Evolutionary conservation across 2,329 filamentous ascomycete genomes (phyloP).

Genomic region (Aspergillus transmontanensis): DNA sequence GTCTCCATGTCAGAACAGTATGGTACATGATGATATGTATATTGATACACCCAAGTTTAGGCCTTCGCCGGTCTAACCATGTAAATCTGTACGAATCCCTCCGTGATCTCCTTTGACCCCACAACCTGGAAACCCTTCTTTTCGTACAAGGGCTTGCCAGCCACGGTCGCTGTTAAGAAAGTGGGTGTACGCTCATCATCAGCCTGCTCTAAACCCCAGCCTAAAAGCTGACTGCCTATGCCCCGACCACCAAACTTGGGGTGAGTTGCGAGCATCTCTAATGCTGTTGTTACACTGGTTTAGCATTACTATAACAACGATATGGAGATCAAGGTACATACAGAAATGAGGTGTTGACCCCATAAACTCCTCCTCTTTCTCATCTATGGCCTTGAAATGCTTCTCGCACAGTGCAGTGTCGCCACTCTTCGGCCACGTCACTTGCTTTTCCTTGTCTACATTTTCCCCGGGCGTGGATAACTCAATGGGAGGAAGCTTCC

Average conservation of each 20-base stretch:
- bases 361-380: neutral
- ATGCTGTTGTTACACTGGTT: neutral
- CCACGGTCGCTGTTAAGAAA: neutral
- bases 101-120: neutral
- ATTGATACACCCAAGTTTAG: neutral
- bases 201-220: neutral
- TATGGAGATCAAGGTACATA: neutral
- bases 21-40: neutral
- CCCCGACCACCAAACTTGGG: neutral
- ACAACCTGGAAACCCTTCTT: neutral
- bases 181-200: neutral
- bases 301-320: neutral
- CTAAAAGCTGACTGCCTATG: neutral
- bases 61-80: neutral
- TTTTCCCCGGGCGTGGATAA: neutral
- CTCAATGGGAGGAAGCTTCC: neutral
- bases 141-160: neutral
- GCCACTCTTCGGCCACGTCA: neutral
- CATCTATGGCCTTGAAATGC: neutral
- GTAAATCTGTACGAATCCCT: neutral
- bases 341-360: neutral
- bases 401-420: neutral
- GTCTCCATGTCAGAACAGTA: neutral
- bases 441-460: neutral
- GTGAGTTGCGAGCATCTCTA: neutral